Conservation (phyloP, 169 alveolate species). For the Plasmodium vivax region DNA sequence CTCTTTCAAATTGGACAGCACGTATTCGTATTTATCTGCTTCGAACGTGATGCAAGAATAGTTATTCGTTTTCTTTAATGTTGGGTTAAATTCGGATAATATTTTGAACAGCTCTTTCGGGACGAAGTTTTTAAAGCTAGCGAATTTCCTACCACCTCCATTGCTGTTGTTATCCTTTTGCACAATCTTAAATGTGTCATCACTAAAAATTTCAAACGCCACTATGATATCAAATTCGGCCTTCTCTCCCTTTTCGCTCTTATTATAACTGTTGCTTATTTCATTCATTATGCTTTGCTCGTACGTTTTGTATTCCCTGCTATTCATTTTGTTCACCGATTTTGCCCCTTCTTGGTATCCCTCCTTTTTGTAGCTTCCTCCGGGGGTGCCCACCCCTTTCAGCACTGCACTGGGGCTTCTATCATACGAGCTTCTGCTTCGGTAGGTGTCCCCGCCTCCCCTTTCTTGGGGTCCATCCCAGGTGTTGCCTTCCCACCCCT, state of each 20-base stretch:
- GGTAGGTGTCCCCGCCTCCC: background rate
- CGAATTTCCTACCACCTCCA: slow-evolving; percentile 26
- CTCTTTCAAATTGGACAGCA: slow-evolving; percentile 71
- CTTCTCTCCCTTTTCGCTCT: slow-evolving; percentile 15
- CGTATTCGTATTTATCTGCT: slow-evolving; percentile 77
- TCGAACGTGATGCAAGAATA: slow-evolving; percentile 71
- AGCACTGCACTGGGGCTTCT: background rate
- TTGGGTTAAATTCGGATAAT: slow-evolving; percentile 48
- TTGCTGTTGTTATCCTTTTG: slow-evolving; percentile 56
- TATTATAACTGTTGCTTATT: slow-evolving; percentile 25
- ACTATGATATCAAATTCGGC: slow-evolving; percentile 50
- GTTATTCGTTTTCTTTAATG: slow-evolving; percentile 39
- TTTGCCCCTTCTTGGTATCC: background rate
- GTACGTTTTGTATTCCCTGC: slow-evolving; percentile 30
- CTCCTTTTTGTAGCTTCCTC: background rate
- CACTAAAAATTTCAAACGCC: slow-evolving; percentile 62
- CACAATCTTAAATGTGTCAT: slow-evolving; percentile 47
- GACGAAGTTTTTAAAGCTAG: slow-evolving; percentile 43
- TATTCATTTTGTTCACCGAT: slow-evolving; percentile 27
- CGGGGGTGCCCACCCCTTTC: background rate
- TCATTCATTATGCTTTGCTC: slow-evolving; percentile 26
- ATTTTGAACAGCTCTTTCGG: slow-evolving; percentile 67
- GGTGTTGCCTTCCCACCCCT: background rate
- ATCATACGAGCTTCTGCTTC: background rate
- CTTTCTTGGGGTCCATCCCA: background rate